Evolutionary conservation across 192 early-diverging fungal genomes (phyloP).

Genomic region (Pilaira anomala): DNA sequence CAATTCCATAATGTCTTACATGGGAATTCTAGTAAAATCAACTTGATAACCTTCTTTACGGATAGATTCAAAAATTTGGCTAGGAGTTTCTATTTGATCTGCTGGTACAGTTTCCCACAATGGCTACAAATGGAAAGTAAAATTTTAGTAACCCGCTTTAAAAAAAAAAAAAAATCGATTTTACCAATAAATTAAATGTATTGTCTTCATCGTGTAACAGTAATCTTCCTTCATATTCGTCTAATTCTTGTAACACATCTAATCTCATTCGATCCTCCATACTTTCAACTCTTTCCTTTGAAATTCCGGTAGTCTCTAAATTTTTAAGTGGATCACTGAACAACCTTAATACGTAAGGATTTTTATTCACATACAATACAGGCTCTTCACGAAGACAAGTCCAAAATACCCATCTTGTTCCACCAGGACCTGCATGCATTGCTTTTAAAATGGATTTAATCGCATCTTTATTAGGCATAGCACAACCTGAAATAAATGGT

Average conservation of each 20-base stretch:
- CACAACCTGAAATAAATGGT: slow-evolving; percentile 54
- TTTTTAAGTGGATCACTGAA: slow-evolving; percentile 58
- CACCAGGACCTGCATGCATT: slow-evolving; percentile 48
- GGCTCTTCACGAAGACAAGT: slow-evolving; percentile 64
- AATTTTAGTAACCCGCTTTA: not conserved
- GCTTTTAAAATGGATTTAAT: slow-evolving; percentile 44
- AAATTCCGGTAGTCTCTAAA: slow-evolving; percentile 60
- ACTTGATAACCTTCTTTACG: slow-evolving; percentile 51
- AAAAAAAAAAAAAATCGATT: slow-evolving; percentile 10
- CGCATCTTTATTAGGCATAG: slow-evolving; percentile 61
- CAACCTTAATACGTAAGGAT: slow-evolving; percentile 56
- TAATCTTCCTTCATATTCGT: slow-evolving; percentile 48
- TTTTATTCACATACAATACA: slow-evolving; percentile 55
- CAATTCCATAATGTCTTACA: slow-evolving; percentile 30
- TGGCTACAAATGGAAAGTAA: slow-evolving; percentile 13
- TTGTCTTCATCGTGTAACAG: slow-evolving; percentile 58
- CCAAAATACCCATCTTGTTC: slow-evolving; percentile 47
- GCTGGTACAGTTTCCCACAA: slow-evolving; percentile 53
- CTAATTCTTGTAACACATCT: slow-evolving; percentile 51
- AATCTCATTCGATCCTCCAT: slow-evolving; percentile 60
- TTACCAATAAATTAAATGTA: slow-evolving; percentile 52
- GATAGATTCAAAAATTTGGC: slow-evolving; percentile 55
- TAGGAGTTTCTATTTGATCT: slow-evolving; percentile 55
- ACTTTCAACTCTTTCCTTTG: slow-evolving; percentile 55
- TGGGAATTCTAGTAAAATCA: slow-evolving; percentile 58